Base-by-base conservation (phyloP, 75 land plant genomes). In the Sequoiadendron giganteum region DNA sequence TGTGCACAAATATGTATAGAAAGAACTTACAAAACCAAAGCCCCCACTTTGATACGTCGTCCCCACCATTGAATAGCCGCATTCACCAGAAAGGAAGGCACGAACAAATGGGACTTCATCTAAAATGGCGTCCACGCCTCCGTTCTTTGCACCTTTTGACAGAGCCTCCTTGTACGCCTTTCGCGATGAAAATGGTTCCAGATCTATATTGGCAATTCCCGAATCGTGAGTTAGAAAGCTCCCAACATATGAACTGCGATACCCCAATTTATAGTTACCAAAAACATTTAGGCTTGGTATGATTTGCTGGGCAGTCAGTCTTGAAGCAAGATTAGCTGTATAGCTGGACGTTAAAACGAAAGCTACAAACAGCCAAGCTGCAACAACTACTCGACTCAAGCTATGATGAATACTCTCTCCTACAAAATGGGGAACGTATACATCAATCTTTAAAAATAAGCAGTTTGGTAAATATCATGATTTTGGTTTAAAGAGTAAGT, bases 251-350 rank as follows among this genome's bases (percentile, higher is more conserved):
- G 55, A 14, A 52, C 55, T 52, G 16, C 55, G 55, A 14, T 52
- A 52, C 0, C 55, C 55, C 0, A 52, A 0, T 52, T 52, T 52
- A 14, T 52, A 14, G 55, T 52, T 0, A 52, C 55, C 55, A 52
- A 13, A 52, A 13, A 0, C 88, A 76, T 88, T 84, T 38, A 89
- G 89, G 30, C 92, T 88, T 30, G 97, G 96, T 18, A 85, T 65
- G 25, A 96, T 86, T 79, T 92, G 91, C 43, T 94, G 92, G 6
- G 91, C 94, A 34, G 96, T 96, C 2, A 96, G 86, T 40, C 94
- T 91, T 0, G 95, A 92, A 0, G 95, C 92, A 65, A 96, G 88
- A 78, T 95, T 95, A 10, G 98, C 98, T 10, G 97, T 95, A 80
- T 96, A 96, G n/a, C 94, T 94, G 52, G 94, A 52, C 2, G 16